phyloP scores from a whole-genome alignment of 768 basidiomycete genomes.

The Galerina sulciceps region DNA sequence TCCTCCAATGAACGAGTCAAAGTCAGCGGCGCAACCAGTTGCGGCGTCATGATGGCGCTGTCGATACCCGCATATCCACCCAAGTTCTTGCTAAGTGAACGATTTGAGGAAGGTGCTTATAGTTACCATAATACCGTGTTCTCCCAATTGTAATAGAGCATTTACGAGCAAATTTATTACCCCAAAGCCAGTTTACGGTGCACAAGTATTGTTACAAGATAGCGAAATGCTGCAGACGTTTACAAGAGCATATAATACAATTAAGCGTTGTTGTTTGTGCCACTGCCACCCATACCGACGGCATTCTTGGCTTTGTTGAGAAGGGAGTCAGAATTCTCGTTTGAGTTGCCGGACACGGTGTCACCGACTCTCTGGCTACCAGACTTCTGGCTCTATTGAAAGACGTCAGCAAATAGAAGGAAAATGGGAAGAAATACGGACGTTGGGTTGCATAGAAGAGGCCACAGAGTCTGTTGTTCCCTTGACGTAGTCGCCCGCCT shows the following conservation, averaged over 20 bases:
- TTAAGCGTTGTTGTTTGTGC: slow-evolving; percentile 31
- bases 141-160: too few relatives aligned
- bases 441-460: slow-evolving; percentile 54
- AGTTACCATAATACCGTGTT: too few relatives aligned
- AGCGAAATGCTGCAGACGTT: not conserved
- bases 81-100: too few relatives aligned
- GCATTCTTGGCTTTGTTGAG: slow-evolving; percentile 57
- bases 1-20: not conserved
- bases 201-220: slow-evolving; percentile 3
- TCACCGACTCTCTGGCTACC: slow-evolving; percentile 53
- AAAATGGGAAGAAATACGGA: slow-evolving; percentile 20
- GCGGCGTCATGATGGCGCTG: not conserved
- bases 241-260: not conserved
- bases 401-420: not conserved
- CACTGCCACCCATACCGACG: slow-evolving; percentile 40
- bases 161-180: too few relatives aligned
- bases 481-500: slow-evolving; percentile 51
- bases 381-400: slow-evolving; percentile 54
- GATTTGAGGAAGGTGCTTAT: too few relatives aligned
- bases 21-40: not conserved
- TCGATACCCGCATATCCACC: not conserved
- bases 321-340: slow-evolving; percentile 50
- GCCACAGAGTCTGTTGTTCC: slow-evolving; percentile 50
- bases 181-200: too few relatives aligned
- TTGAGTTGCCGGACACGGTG: slow-evolving; percentile 48